Base-by-base conservation (phyloP, 352 stramenopile genomes). In the Globisporangium sylvaticum region DNA sequence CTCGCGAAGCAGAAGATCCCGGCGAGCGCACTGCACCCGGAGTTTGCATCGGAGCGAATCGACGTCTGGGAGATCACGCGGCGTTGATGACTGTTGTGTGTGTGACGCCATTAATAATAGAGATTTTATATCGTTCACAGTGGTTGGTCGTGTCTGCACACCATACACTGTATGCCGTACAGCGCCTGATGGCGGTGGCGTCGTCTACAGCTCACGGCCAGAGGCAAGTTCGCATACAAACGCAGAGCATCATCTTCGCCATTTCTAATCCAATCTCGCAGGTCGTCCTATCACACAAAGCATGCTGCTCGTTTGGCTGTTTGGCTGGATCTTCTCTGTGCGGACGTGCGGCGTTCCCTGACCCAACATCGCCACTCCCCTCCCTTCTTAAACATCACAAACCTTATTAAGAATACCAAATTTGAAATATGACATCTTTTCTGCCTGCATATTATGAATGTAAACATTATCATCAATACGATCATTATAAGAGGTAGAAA, bases 31-130 rank as follows among this genome's bases (percentile, higher is more conserved):
- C 53, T 75, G 55, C 68, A 76, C 29, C 71, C 69, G 18, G 24
- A 57, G 20, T 78, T 64, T 20, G 32, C 54, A 39, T 55, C 66
- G 0, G 53, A 66, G 15, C 59, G 60, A 22, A 71, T 71, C 22
- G 42, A 62, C 4, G 55, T 71, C 22, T 71, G 60, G 59, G 66
- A 71, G 46, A 71, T 71, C 55, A 54, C 52, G n/a, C 46, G 64
- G 3, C 15, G 48, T n/a, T 48, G 15, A n/a, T 48, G 39, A 48
- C 3, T 2, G 39, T n/a, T 48, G 39, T n/a, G 39, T 4, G 37
- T 44, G 37, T 12, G 31, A 34, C 39, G 39, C 5, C 39, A 15
- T 48, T 48, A 20, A 48, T 9, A 48, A 50, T 50, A 50, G 42
- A 50, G 6, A 3, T 50, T n/a, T 22, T 50, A 18, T 50, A 22